These are phyloP conservation scores for Rhynchosporium graminicola DNA, from an alignment of 2,329 filamentous ascomycete genomes.

Conservation along the genomic window DNA sequence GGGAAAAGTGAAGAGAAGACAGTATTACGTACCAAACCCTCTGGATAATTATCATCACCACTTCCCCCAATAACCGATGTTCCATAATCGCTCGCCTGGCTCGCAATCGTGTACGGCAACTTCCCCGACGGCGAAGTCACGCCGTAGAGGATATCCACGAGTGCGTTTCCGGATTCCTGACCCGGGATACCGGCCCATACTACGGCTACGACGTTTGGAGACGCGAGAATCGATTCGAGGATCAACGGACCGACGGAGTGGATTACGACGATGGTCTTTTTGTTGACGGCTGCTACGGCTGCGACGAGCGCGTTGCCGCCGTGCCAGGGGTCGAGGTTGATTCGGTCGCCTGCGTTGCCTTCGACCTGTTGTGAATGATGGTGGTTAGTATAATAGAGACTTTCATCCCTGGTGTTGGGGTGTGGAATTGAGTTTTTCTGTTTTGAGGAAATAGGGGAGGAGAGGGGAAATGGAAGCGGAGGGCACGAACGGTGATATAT, in stretches of 20 bases:
- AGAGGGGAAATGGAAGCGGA: background rate
- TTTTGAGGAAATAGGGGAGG: too few relatives aligned
- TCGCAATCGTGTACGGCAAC: slow-evolving; percentile 61
- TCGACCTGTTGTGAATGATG: slow-evolving; percentile 26
- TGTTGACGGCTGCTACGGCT: slow-evolving; percentile 58
- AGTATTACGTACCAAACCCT: slow-evolving; percentile 44
- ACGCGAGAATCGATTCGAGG: slow-evolving; percentile 60
- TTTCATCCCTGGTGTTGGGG: background rate
- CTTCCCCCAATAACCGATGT: slow-evolving; percentile 16
- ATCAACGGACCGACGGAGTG: slow-evolving; percentile 63
- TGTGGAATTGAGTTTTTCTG: too few relatives aligned
- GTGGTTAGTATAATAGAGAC: slow-evolving; percentile 1
- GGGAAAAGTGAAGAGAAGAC: too few relatives aligned
- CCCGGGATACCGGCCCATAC: slow-evolving; percentile 61
- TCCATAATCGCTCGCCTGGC: slow-evolving; percentile 50
- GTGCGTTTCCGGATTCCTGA: slow-evolving; percentile 60
- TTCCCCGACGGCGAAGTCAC: slow-evolving; percentile 52
- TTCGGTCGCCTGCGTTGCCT: slow-evolving; percentile 51
- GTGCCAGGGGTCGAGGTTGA: slow-evolving; percentile 68
- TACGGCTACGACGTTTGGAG: slow-evolving; percentile 63
- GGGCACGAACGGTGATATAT: slow-evolving; percentile 44
- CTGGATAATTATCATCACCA: slow-evolving; percentile 43
- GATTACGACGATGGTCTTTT: slow-evolving; percentile 63
- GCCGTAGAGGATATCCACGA: slow-evolving; percentile 63
- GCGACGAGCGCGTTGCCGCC: slow-evolving; percentile 48